phyloP scores from a whole-genome alignment of 2,329 filamentous ascomycete genomes.

The Aspergillus melleus region DNA sequence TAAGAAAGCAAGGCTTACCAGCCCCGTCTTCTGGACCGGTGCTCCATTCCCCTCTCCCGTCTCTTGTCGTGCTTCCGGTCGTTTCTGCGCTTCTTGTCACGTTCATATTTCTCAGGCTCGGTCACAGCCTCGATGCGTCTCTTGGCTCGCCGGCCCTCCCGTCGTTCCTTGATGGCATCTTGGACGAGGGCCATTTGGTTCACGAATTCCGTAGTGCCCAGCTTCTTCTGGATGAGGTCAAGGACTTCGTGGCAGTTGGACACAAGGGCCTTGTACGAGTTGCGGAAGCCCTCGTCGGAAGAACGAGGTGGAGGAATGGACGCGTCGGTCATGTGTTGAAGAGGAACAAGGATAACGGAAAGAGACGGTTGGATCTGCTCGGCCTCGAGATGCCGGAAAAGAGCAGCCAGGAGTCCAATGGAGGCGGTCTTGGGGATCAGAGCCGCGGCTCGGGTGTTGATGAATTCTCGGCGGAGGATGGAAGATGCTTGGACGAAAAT shows the following conservation, averaged over 20 bases:
- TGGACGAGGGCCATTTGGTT: constrained; percentile 70
- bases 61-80: constrained; percentile 81
- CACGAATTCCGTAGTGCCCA: constrained; percentile 81
- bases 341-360: constrained; percentile 63
- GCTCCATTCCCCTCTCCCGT: constrained; percentile 74
- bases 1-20: constrained; percentile 51
- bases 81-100: constrained; percentile 78
- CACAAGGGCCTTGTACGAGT: constrained; percentile 69
- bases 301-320: constrained; percentile 71
- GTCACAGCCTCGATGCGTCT: constrained; percentile 84
- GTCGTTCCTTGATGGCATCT: constrained; percentile 67
- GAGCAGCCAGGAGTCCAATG: constrained; percentile 70
- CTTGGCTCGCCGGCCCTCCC: constrained; percentile 77
- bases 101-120: constrained; percentile 74
- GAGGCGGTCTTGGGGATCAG: constrained; percentile 74
- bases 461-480: constrained; percentile 74
- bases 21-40: constrained; percentile 69
- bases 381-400: constrained; percentile 62
- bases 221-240: constrained; percentile 77
- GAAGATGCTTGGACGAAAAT: constrained; percentile 76
- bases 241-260: constrained; percentile 74
- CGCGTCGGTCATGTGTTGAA: constrained; percentile 83
- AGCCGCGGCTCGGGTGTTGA: constrained; percentile 60
- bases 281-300: constrained; percentile 67
- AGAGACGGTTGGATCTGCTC: constrained; percentile 63